Base-by-base conservation (phyloP, 1,284 basidiomycete species). In the Ustilago tritici region DNA sequence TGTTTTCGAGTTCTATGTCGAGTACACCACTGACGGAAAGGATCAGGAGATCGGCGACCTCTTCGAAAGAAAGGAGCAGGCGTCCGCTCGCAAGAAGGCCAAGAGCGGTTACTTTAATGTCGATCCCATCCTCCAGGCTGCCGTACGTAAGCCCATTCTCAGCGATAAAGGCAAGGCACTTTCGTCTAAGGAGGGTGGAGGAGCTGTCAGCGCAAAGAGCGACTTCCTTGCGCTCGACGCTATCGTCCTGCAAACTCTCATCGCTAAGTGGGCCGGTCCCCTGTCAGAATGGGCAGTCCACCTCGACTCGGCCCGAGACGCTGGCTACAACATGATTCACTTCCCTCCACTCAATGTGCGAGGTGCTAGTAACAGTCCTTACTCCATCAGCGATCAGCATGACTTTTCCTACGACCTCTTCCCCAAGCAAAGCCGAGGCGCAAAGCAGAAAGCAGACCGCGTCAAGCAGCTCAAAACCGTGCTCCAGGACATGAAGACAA, bases 251-350 rank as follows among this genome's bases (percentile, higher is more conserved):
- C 81, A 82, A 61, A 78, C 78, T 35, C 80, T 84, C 61, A 71
- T 84, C 65, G 72, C 82, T 35, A 84, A 84, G 61, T 84, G 82
- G 82, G 82, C 82, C n/a, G 82, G 82, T 11, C 74, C 80, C 17
- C 55, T 84, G n/a, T 50, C 63, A 12, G 67, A 78, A 10, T 84
- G 82, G 82, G 61, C 56, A 15, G 73, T 81, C 11, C 80, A 84
- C 32, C 75, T 84, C 56, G 76, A 82, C 55, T 67, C 68, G 52
- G 82, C 82, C 41, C 67, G 73, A 23, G 72, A 80, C 15, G 73
- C 72, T n/a, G 82, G 82, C 17, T 84, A 83, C 76, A 84, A 84
- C 73, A 82, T 84, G 81, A 65, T 82, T 31, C 82, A 84, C 65
- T 84, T 82, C 61, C 75, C 78, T 17, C 82, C 82, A 8, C 72